phyloP scores from a whole-genome alignment of 208 protist genomes.

The Leishmania braziliensis region DNA sequence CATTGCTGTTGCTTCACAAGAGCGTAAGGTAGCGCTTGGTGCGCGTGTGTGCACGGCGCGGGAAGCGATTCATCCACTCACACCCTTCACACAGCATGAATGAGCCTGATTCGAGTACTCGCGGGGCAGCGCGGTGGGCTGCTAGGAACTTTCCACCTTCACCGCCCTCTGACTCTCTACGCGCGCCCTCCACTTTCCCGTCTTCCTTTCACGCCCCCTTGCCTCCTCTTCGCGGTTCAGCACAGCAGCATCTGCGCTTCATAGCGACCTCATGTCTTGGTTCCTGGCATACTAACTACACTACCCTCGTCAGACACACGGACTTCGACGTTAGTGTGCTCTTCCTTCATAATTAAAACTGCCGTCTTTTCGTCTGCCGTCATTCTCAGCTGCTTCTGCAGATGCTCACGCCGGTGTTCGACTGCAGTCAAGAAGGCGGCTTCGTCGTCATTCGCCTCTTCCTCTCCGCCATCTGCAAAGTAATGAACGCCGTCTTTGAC shows the following conservation, averaged over 20 bases:
- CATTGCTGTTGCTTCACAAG: too few relatives aligned
- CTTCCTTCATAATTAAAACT: neutral
- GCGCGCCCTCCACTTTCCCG: neutral
- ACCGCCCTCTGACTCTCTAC: neutral
- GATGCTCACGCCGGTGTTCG: conserved; percentile 82
- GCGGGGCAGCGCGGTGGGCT: neutral
- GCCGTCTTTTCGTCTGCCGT: neutral
- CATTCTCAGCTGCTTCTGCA: conserved; percentile 37
- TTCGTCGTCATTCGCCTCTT: conserved; percentile 81
- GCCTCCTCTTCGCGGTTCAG: neutral
- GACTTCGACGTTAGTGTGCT: neutral
- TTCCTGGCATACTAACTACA: neutral
- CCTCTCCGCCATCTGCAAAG: conserved; percentile 82
- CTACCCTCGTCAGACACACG: neutral
- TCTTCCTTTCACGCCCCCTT: neutral
- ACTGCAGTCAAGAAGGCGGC: conserved; percentile 75
- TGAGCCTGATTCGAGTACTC: neutral
- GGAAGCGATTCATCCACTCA: neutral
- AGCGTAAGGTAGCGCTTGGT: neutral
- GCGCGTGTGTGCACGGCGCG: neutral
- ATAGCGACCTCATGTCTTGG: neutral
- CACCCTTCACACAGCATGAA: neutral
- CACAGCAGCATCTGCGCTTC: neutral
- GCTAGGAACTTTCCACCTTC: neutral
- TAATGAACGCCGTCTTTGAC: conserved; percentile 76